Percentiles rank a stretch among this genome's conserved stretches.
Evolutionary conservation across 2,329 filamentous ascomycete genomes (phyloP).

Genomic region (Microsporum ferrugineum): DNA sequence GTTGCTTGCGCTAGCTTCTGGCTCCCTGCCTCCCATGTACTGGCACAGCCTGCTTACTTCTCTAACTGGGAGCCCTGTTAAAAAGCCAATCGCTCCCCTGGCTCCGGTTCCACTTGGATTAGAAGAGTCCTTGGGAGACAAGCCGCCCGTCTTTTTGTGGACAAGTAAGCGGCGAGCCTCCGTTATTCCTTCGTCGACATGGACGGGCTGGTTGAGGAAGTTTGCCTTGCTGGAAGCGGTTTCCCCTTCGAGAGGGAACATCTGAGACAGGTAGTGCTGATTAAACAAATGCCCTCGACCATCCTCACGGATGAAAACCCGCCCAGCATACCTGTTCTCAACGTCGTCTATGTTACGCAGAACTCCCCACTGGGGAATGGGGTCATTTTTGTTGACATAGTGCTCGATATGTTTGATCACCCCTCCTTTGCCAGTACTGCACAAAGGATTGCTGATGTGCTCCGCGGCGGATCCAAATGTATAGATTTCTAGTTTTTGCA

Average conservation of each 20-base stretch:
- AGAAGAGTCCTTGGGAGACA: background rate
- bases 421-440: background rate
- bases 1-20: slow-evolving; percentile 11
- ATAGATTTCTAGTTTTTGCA: slow-evolving; percentile 59
- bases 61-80: slow-evolving; percentile 10
- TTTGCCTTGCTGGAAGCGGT: background rate
- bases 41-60: slow-evolving; percentile 15
- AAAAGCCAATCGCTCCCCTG: background rate
- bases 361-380: slow-evolving; percentile 63
- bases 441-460: slow-evolving; percentile 66
- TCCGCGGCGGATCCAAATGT: slow-evolving; percentile 71
- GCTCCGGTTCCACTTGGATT: background rate
- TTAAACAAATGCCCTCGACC: slow-evolving; percentile 34
- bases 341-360: slow-evolving; percentile 52
- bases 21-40: slow-evolving; percentile 19
- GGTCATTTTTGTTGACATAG: slow-evolving; percentile 63
- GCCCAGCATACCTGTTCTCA: slow-evolving; percentile 39
- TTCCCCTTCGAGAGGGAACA: slow-evolving; percentile 27
- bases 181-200: slow-evolving; percentile 6
- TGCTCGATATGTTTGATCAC: slow-evolving; percentile 66
- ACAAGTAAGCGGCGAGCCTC: slow-evolving; percentile 4
- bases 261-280: slow-evolving; percentile 35
- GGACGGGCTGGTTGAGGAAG: slow-evolving; percentile 12
- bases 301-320: slow-evolving; percentile 35
- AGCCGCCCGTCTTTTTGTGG: background rate